phyloP scores from a whole-genome alignment of 805 yeast genomes.

The Kazachstania bromeliacearum region DNA sequence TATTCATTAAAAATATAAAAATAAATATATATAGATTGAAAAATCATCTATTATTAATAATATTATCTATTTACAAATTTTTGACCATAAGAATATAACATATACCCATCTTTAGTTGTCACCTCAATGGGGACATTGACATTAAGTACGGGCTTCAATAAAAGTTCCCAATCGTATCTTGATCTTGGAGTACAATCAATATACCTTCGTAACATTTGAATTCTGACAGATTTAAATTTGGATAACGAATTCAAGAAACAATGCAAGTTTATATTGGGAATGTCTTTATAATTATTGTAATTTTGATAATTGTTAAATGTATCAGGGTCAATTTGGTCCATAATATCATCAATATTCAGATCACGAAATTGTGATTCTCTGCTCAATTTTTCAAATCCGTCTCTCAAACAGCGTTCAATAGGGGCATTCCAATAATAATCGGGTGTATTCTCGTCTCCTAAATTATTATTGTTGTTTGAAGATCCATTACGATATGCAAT shows the following conservation, averaged over 20 bases:
- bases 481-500: constrained; percentile 10
- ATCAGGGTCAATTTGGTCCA: constrained; percentile 11
- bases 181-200: constrained; percentile 31
- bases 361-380: neutral
- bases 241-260: constrained; percentile 27
- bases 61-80: too few species aligned
- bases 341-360: constrained; percentile 4
- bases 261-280: constrained; percentile 32
- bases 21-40: neutral
- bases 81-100: constrained; percentile 35
- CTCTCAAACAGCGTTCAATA: constrained; percentile 15
- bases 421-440: constrained; percentile 24
- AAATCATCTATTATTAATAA: neutral
- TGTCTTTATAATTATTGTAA: constrained; percentile 21
- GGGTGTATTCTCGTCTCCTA: constrained; percentile 1
- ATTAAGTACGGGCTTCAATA: constrained; percentile 30
- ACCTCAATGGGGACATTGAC: constrained; percentile 30
- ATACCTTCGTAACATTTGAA: constrained; percentile 31
- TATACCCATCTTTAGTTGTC: constrained; percentile 32
- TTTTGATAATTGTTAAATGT: constrained; percentile 21
- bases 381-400: constrained; percentile 3
- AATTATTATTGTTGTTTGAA: neutral
- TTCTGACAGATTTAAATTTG: constrained; percentile 29
- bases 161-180: constrained; percentile 32
- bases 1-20: neutral